Base-by-base conservation (phyloP, 176 grass and related monocot genomes). In the Guadua angustifolia region DNA sequence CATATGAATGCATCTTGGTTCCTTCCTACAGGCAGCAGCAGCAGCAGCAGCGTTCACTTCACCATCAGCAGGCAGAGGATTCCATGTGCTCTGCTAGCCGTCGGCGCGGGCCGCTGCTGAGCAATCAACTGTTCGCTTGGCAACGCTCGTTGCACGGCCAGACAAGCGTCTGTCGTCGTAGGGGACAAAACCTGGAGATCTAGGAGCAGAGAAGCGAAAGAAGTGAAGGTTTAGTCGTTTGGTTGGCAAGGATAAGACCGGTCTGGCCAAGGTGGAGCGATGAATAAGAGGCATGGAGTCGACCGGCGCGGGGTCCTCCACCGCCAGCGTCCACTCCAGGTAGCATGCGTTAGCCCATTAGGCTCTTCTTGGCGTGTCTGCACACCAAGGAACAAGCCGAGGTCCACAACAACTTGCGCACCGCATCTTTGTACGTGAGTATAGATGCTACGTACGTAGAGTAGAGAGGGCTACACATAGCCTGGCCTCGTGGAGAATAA, bases 211-310 rank as follows among this genome's bases (percentile, higher is more conserved):
- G 68, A 67, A 76, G 61, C 61, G 71, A 73, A 14, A 13, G 6
- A 43, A n/a, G 10, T 7, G 16, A 36, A 9, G 7, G 16, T 5
- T 24, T 0, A n/a, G n/a, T n/a, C n/a, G 45, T 52, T 80, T 2
- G 46, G 63, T 80, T 68, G 78, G 78, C 78, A 38, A 80, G 63
- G 78, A 68, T 80, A 80, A 67, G 63, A 53, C 78, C 21, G 35
- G 11, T 25, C 14, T 29, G 25, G 55, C 21, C 10, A 4, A 33
- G 76, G 8, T 7, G 24, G 76, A 33, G 47, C 75, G 75, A 64
- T 64, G 58, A 47, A 47, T 58, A n/a, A 47, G 40, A 2, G 14
- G 56, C 55, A 64, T 46, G 57, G 14, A 46, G 40, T 43, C 68
- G 40, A 43, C 68, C 39, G 67, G 39, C 39, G 56, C 36, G 74